Conservation (phyloP, 495 filamentous ascomycete species). For the Daldinia decipiens region DNA sequence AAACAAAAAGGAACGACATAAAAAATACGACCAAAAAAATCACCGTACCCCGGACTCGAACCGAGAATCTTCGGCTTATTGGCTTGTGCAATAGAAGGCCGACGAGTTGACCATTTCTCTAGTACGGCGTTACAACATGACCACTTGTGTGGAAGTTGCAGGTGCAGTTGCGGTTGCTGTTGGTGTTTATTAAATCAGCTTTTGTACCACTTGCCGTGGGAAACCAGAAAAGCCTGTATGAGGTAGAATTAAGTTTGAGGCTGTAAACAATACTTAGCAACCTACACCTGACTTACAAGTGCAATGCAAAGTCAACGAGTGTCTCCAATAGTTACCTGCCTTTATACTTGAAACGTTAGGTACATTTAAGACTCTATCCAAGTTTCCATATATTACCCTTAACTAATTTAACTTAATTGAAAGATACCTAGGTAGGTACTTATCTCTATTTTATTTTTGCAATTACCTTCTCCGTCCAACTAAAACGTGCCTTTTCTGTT, state of each 20-base stretch:
- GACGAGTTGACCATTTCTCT: slow-evolving; percentile 44
- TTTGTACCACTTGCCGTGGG: not conserved
- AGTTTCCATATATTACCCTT: too few relatives aligned
- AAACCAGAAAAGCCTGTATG: not conserved
- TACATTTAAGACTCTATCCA: too few relatives aligned
- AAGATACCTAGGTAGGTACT: too few relatives aligned
- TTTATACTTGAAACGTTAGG: too few relatives aligned
- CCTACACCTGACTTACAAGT: too few relatives aligned
- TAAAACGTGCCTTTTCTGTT: not conserved
- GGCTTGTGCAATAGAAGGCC: slow-evolving; percentile 33
- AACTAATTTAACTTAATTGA: too few relatives aligned
- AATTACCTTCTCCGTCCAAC: not conserved
- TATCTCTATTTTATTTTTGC: not conserved
- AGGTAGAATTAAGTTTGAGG: not conserved
- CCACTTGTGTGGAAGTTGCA: slow-evolving; percentile 1
- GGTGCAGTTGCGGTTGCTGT: not conserved
- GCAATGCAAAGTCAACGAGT: too few relatives aligned
- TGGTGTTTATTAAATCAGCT: slow-evolving; percentile 7
- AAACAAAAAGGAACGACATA: not conserved
- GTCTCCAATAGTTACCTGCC: too few relatives aligned
- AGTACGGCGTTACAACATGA: slow-evolving; percentile 21
- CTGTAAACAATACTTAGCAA: too few relatives aligned
- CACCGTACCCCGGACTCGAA: slow-evolving; percentile 42
- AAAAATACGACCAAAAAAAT: not conserved
- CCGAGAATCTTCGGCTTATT: slow-evolving; percentile 42